These are phyloP conservation scores for Avena sativa DNA, from an alignment of 176 grass and related monocot species.

Conservation along the genomic window DNA sequence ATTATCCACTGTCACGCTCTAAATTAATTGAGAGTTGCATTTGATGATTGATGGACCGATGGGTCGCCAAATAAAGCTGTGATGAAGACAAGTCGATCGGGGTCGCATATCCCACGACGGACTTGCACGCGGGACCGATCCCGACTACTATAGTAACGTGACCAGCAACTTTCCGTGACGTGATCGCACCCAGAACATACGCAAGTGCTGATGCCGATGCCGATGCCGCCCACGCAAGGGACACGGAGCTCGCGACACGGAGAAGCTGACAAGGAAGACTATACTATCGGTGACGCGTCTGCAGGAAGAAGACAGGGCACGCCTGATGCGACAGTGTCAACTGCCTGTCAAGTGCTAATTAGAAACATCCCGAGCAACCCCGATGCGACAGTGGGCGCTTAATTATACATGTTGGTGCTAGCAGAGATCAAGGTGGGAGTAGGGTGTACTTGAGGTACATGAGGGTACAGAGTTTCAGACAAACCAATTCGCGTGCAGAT, in stretches of 20 bases:
- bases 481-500: background rate
- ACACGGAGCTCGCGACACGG: constrained; percentile 27
- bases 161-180: constrained; percentile 42
- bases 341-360: background rate
- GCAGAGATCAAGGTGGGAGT: too few species aligned
- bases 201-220: constrained; percentile 46
- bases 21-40: too few species aligned
- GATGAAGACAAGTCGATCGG: constrained; percentile 36
- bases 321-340: constrained; percentile 29
- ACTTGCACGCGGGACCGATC: background rate
- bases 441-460: too few species aligned
- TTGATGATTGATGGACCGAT: too few species aligned
- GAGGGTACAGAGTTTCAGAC: background rate
- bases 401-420: too few species aligned
- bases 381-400: background rate
- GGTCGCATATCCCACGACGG: constrained; percentile 36
- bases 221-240: constrained; percentile 37
- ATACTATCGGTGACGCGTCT: background rate
- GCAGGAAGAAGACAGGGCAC: background rate
- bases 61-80: background rate
- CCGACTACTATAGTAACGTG: background rate
- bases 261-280: constrained; percentile 6
- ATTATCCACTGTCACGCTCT: too few species aligned
- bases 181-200: constrained; percentile 46
- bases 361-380: constrained; percentile 38